A percentile compares a stretch with the other conserved stretches of the same genome.
Conservation (phyloP, 148 eudicot genomes). For the Spergularia bocconei region DNA sequence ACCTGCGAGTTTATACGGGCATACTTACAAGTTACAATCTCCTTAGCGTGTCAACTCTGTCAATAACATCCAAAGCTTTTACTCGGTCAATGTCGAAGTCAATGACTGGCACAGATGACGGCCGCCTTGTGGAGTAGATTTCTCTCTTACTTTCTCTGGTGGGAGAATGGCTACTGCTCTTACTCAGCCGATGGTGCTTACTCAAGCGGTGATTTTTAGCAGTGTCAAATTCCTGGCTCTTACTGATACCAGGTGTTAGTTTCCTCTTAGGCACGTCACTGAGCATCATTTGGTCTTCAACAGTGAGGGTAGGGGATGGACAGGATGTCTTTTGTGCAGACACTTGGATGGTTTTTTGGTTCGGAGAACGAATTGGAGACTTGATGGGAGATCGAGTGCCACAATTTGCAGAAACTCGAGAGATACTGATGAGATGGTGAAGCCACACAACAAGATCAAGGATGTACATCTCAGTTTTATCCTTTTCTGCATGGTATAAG, state of each 20-base stretch:
- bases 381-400: slow-evolving; percentile 71
- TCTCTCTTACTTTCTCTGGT: slow-evolving; percentile 53
- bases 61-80: slow-evolving; percentile 91
- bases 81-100: slow-evolving; percentile 71
- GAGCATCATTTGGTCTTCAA: slow-evolving; percentile 89
- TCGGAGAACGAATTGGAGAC: slow-evolving; percentile 84
- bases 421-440: slow-evolving; percentile 73
- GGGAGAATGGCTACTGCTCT: slow-evolving; percentile 90
- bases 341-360: slow-evolving; percentile 56
- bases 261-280: slow-evolving; percentile 74
- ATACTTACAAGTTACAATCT: slow-evolving; percentile 30
- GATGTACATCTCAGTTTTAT: slow-evolving; percentile 76
- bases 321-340: slow-evolving; percentile 48
- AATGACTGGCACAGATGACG: slow-evolving; percentile 71
- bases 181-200: slow-evolving; percentile 68
- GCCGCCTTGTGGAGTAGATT: slow-evolving; percentile 61
- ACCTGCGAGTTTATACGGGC: not conserved
- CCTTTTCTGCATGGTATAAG: slow-evolving; percentile 86
- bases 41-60: slow-evolving; percentile 72
- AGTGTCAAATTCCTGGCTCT: slow-evolving; percentile 88
- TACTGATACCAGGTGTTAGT: slow-evolving; percentile 92
- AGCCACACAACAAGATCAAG: slow-evolving; percentile 88
- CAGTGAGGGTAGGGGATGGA: slow-evolving; percentile 57
- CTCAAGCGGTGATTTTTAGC: slow-evolving; percentile 47
- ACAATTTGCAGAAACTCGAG: slow-evolving; percentile 42